phyloP scores from a whole-genome alignment of 306 rosid genomes.

The Betula pendula region DNA sequence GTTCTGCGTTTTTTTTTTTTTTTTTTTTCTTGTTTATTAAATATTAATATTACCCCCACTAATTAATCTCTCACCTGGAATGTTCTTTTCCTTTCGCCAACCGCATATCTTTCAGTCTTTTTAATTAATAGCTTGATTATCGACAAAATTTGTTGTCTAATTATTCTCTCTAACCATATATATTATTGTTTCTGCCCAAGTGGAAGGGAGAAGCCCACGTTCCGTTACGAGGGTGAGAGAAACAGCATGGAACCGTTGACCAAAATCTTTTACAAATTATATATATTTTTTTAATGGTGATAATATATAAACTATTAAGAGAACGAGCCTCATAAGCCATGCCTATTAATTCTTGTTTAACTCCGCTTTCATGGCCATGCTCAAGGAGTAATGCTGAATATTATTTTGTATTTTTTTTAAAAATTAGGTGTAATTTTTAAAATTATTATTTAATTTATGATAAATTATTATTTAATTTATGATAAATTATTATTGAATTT shows the following conservation, averaged over 20 bases:
- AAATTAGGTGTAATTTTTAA: too few species aligned
- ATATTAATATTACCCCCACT: neutral
- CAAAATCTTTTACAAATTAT: too few species aligned
- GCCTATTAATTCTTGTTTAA: too few species aligned
- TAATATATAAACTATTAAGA: too few species aligned
- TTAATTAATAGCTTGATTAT: neutral
- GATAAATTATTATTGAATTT: too few species aligned
- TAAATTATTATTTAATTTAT: too few species aligned
- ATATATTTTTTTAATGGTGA: too few species aligned
- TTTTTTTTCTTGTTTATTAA: slow-evolving; percentile 17
- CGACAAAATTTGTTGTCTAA: neutral
- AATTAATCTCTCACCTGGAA: slow-evolving; percentile 42
- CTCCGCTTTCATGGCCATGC: too few species aligned
- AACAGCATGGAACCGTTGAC: neutral
- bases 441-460: too few species aligned
- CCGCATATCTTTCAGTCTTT: neutral
- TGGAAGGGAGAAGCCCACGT: neutral
- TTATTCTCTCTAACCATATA: neutral
- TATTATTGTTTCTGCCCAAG: neutral
- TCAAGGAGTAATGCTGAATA: too few species aligned
- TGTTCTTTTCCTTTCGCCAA: slow-evolving; percentile 36
- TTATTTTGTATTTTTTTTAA: too few species aligned
- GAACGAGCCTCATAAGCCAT: too few species aligned
- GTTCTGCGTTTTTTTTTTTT: slow-evolving; percentile 34
- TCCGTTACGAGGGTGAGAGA: neutral